A percentile compares a stretch with the other conserved stretches of the same genome.
Evolutionary conservation across 345 rosid genomes (phyloP).

Genomic region (Salix arbutifolia): DNA sequence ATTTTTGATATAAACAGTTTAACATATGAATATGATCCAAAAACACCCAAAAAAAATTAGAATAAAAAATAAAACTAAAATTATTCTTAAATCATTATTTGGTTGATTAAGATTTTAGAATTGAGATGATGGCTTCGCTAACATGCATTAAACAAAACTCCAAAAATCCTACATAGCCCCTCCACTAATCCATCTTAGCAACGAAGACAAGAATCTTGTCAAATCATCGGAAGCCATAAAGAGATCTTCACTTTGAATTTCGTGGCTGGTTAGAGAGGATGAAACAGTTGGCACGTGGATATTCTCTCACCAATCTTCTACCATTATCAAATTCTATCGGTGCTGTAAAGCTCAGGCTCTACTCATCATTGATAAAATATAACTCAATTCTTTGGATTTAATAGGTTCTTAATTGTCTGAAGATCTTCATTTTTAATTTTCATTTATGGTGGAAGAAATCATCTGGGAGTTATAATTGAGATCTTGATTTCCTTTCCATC

Average conservation of each 20-base stretch:
- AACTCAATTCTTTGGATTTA: not conserved
- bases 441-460: not conserved
- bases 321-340: too few species aligned
- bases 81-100: too few species aligned
- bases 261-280: not conserved
- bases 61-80: too few species aligned
- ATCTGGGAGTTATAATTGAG: not conserved
- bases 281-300: not conserved
- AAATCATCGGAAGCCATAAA: not conserved
- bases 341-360: not conserved
- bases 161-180: not conserved
- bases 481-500: too few species aligned
- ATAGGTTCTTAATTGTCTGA: not conserved
- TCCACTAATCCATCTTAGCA: not conserved
- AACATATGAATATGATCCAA: too few species aligned
- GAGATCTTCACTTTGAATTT: not conserved
- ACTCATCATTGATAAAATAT: not conserved
- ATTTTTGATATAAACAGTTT: too few species aligned
- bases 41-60: too few species aligned
- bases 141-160: not conserved
- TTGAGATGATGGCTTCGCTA: too few species aligned
- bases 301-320: not conserved
- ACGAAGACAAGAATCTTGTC: slow-evolving; percentile 8
- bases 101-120: too few species aligned
- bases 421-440: not conserved